Evolutionary conservation across 106 monocot species (phyloP).

Genomic region (Acorus gramineus): DNA sequence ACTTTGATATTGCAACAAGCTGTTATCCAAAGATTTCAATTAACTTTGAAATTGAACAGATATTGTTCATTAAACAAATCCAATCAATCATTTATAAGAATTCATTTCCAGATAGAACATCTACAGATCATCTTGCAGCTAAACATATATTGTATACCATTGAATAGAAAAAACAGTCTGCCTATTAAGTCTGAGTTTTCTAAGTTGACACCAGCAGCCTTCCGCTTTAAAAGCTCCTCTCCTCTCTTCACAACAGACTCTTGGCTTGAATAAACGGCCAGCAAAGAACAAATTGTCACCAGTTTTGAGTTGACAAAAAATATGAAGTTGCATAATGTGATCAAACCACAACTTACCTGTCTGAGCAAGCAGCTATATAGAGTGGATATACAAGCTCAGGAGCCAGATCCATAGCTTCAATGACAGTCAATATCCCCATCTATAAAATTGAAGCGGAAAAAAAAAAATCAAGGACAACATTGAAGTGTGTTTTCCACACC

Average conservation of each 20-base stretch:
- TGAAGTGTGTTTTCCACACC: too few relatives aligned
- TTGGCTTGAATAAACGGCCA: conserved; percentile 31
- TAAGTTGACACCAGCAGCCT: conserved; percentile 48
- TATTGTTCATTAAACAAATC: too few relatives aligned
- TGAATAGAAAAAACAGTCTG: conserved; percentile 74
- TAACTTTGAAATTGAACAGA: too few relatives aligned
- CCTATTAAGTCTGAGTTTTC: conserved; percentile 68
- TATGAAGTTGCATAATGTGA: not conserved
- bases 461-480: too few relatives aligned
- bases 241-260: conserved; percentile 46
- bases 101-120: too few relatives aligned
- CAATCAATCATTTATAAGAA: too few relatives aligned
- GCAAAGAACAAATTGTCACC: too few relatives aligned
- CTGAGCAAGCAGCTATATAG: conserved; percentile 72
- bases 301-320: too few relatives aligned
- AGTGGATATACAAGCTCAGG: conserved; percentile 66
- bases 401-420: conserved; percentile 68
- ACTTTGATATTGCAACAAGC: too few relatives aligned
- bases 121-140: too few relatives aligned
- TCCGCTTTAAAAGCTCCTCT: conserved; percentile 69
- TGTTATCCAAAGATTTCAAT: too few relatives aligned
- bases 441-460: conserved; percentile 11
- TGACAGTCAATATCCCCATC: conserved; percentile 85
- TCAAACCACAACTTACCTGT: conserved; percentile 37
- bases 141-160: conserved; percentile 43